Base-by-base conservation (phyloP, 495 filamentous ascomycete species). In the Penicillium angulare region DNA sequence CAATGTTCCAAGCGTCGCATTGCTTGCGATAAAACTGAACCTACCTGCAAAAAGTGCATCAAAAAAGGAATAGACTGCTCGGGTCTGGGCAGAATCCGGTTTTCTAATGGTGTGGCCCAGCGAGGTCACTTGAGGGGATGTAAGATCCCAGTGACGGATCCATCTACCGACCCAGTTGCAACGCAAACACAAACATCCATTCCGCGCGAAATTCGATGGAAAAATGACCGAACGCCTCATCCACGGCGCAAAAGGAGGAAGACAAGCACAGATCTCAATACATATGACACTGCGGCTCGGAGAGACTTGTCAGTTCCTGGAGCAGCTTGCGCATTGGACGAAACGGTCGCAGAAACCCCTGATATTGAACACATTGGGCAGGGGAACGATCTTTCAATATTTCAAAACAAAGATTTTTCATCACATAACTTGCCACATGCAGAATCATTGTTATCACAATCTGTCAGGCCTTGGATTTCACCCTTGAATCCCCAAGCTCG, bases 21-120 rank as follows among this genome's bases (percentile, higher is more conserved):
- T 26, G 31, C 56, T 32, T 65, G 61, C 31, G 61, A 65, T 35
- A 41, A 40, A 10, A 39, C 31, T 1, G 52, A 59, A 24, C 61
- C 61, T 2, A 50, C 16, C 2, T 65, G 62, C 40, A n/a, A 36
- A 5, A 60, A 57, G 26, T 62, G 62, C 35, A 41, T 43, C n/a
- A 62, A 65, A 12, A 56, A 57, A n/a, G 62, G 62, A 5, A 52
- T 61, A 4, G 58, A 61, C 10, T 65, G 61, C 29, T 58, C 55
- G 7, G 61, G 61, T 0, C 26, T 38, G 1, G 59, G 52, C 1
- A 40, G 59, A 22, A 56, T 59, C 45, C 55, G 59, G 2, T 62
- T 62, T 24, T 47, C 46, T 7, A 35, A 31, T 34, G 55, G 55
- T 0, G 49, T 59, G 2, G 59, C 59, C 1, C 47, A 22, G 4